Conservation (phyloP, 2,329 filamentous ascomycete genomes). For the Tolypocladium inflatum region DNA sequence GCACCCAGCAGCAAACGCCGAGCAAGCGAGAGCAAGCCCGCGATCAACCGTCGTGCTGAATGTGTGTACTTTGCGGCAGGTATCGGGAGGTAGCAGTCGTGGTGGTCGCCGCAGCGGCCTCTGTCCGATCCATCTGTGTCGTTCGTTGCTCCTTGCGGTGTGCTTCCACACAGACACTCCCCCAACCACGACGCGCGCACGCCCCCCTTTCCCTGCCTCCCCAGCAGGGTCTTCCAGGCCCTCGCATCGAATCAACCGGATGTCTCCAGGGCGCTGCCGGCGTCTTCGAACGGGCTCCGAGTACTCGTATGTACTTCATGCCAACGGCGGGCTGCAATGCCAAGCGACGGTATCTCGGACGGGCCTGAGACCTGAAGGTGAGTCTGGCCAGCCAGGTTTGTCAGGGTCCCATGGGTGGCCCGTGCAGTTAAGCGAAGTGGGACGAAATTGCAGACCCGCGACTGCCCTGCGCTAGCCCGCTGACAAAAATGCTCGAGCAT, state of each 20-base stretch:
- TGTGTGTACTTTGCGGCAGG: no score
- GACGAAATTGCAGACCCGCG: constrained; percentile 12
- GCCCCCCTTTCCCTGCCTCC: neutral
- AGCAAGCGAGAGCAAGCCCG: neutral
- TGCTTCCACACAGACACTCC: neutral
- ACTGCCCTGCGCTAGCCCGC: constrained; percentile 7
- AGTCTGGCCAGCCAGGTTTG: neutral
- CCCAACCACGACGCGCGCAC: neutral
- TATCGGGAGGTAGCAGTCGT: no score
- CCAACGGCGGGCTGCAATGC: neutral
- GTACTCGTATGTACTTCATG: neutral
- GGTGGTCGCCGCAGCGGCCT: neutral
- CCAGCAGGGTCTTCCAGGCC: neutral
- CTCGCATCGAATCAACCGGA: neutral
- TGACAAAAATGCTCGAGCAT: neutral
- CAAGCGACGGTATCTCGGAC: neutral
- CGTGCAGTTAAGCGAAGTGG: constrained; percentile 15
- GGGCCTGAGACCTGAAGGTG: neutral
- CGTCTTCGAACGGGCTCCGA: neutral
- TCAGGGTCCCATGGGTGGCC: constrained; percentile 3
- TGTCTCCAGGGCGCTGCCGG: no score
- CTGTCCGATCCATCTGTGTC: neutral
- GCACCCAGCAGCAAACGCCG: neutral
- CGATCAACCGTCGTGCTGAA: neutral
- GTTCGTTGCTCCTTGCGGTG: neutral